These are phyloP conservation scores for Chenopodium berlandieri DNA, from an alignment of 148 eudicot species.

Conservation along the genomic window DNA sequence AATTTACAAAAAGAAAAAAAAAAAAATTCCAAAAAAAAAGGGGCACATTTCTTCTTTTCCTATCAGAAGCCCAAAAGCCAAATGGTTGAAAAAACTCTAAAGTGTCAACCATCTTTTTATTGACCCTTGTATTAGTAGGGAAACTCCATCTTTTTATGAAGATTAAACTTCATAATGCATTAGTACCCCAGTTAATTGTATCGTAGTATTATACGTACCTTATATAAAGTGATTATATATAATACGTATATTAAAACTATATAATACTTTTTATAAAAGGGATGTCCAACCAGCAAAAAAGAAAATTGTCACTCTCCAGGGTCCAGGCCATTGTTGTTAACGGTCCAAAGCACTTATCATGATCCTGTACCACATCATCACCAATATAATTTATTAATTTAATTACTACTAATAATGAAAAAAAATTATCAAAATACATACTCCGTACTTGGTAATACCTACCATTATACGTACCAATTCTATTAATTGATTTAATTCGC, in stretches of 20 bases:
- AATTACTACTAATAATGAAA: background rate
- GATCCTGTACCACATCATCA: constrained; percentile 44
- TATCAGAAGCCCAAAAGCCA: background rate
- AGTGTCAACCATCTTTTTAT: background rate
- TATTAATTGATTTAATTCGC: too few species aligned
- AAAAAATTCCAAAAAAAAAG: background rate
- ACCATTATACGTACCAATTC: too few species aligned
- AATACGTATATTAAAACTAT: too few species aligned
- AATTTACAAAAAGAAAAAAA: background rate
- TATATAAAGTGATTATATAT: too few species aligned
- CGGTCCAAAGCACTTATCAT: constrained; percentile 72
- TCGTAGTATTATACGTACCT: too few species aligned
- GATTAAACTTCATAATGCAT: too few species aligned
- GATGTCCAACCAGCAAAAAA: background rate
- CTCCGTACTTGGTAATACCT: too few species aligned
- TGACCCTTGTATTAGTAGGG: background rate
- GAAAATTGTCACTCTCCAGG: background rate
- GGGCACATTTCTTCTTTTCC: background rate
- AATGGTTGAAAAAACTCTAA: background rate
- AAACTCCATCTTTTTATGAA: background rate
- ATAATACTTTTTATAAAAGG: too few species aligned
- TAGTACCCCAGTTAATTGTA: background rate
- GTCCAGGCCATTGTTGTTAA: constrained; percentile 26
- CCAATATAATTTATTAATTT: background rate
- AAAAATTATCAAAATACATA: background rate